Conservation (phyloP, 805 yeast genomes). For the Ogataea chonburiensis region DNA sequence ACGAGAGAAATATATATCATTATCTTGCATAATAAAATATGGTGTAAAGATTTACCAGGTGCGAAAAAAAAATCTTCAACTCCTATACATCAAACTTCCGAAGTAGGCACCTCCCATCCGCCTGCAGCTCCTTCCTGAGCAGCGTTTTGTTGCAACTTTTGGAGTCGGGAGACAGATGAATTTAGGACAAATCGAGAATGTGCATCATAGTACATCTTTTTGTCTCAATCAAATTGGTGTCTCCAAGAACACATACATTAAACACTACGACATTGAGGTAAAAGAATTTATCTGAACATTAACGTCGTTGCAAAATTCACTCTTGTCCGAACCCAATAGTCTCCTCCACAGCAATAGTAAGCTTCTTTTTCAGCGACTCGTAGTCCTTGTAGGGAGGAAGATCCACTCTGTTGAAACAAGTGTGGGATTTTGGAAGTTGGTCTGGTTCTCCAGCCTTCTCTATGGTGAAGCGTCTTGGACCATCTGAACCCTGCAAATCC, state of each 20-base stretch:
- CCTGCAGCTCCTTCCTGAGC: slow-evolving; percentile 19
- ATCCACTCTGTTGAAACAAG: slow-evolving; percentile 98
- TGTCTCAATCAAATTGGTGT: slow-evolving; percentile 31
- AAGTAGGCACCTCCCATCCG: slow-evolving; percentile 7
- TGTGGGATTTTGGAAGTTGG: slow-evolving; percentile 95
- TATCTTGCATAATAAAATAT: slow-evolving; percentile 58
- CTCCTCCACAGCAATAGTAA: slow-evolving; percentile 96
- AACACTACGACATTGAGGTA: not conserved
- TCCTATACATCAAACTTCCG: slow-evolving; percentile 6
- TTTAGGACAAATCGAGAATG: slow-evolving; percentile 21
- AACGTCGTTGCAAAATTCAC: slow-evolving; percentile 34
- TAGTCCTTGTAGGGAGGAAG: slow-evolving; percentile 89
- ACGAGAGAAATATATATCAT: slow-evolving; percentile 57
- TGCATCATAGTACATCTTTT: slow-evolving; percentile 37
- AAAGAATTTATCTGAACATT: slow-evolving; percentile 1
- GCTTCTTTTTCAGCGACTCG: slow-evolving; percentile 82
- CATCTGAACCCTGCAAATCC: slow-evolving; percentile 98
- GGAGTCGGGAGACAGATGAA: slow-evolving; percentile 15
- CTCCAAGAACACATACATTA: slow-evolving; percentile 37
- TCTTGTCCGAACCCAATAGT: slow-evolving; percentile 99
- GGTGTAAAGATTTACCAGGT: slow-evolving; percentile 1
- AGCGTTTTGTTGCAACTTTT: slow-evolving; percentile 24
- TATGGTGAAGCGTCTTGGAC: slow-evolving; percentile 97
- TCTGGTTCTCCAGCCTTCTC: slow-evolving; percentile 95
- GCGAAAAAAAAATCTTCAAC: slow-evolving; percentile 4